phyloP scores from a whole-genome alignment of 805 yeast genomes.

The Nakazawaea ishiwadae region DNA sequence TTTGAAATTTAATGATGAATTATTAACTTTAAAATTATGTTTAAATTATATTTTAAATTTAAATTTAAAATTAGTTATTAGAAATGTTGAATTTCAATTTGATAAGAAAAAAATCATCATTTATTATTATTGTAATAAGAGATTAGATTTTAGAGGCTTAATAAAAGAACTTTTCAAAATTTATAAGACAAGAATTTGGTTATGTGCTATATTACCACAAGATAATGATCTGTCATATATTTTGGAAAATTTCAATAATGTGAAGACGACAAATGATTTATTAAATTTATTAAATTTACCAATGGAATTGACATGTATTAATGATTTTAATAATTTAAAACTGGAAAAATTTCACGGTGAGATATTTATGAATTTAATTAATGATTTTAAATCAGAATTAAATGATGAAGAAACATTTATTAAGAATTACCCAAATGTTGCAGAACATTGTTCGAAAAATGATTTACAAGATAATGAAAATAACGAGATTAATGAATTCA shows the following conservation, averaged over 20 bases:
- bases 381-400: slow-evolving; percentile 37
- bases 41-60: slow-evolving; percentile 34
- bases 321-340: slow-evolving; percentile 35
- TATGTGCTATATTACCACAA: slow-evolving; percentile 62
- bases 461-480: no score
- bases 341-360: slow-evolving; percentile 51
- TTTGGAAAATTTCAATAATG: slow-evolving; percentile 22
- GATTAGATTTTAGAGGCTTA: slow-evolving; percentile 70
- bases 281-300: slow-evolving; percentile 35
- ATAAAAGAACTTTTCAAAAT: slow-evolving; percentile 71
- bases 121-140: slow-evolving; percentile 57
- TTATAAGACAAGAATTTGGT: slow-evolving; percentile 78
- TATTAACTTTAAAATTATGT: slow-evolving; percentile 66
- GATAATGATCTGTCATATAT: slow-evolving; percentile 27
- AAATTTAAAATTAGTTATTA: slow-evolving; percentile 49
- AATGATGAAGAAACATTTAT: slow-evolving; percentile 21
- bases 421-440: slow-evolving; percentile 23
- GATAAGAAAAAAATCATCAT: slow-evolving; percentile 75
- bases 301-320: slow-evolving; percentile 22
- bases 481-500: no score
- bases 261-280: slow-evolving; percentile 19
- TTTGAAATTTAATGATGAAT: slow-evolving; percentile 65
- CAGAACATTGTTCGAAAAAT: no score
- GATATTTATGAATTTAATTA: slow-evolving; percentile 42
- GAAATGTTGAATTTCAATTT: slow-evolving; percentile 78